Conservation (phyloP, 148 eudicot species). For the Gaultheria prostrata region DNA sequence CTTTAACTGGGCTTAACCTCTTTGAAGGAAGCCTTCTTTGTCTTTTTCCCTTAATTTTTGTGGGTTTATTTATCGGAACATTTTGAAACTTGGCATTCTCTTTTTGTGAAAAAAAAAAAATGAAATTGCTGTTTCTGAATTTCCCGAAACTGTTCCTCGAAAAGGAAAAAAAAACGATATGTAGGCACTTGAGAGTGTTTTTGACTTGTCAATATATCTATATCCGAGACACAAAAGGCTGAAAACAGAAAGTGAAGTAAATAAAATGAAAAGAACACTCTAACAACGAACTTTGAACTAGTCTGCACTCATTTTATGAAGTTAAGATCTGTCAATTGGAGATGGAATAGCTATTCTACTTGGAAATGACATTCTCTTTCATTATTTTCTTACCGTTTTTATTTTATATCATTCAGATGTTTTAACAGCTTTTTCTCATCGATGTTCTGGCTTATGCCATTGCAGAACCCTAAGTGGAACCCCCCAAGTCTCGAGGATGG, state of each 20-base stretch:
- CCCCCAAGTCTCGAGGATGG: constrained; percentile 71
- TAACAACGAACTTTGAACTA: neutral
- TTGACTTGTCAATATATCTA: neutral
- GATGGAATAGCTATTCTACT: neutral
- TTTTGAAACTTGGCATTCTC: neutral
- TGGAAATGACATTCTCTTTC: neutral
- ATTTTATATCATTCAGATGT: neutral
- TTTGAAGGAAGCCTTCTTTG: neutral
- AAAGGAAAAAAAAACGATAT: neutral
- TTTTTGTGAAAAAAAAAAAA: neutral
- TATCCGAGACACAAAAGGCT: neutral
- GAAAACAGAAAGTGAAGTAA: neutral
- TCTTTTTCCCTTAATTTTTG: neutral
- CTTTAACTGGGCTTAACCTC: neutral
- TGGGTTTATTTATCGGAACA: neutral
- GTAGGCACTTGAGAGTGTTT: neutral
- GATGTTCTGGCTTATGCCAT: neutral
- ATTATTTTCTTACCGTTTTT: neutral
- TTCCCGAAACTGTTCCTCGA: neutral
- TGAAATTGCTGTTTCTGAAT: neutral
- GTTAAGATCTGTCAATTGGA: neutral
- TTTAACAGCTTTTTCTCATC: neutral
- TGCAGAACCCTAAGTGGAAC: constrained; percentile 92
- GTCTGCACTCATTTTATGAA: neutral
- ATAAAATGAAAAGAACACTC: neutral